phyloP scores from a whole-genome alignment of 148 eudicot genomes.

The Camellia granthamiana region DNA sequence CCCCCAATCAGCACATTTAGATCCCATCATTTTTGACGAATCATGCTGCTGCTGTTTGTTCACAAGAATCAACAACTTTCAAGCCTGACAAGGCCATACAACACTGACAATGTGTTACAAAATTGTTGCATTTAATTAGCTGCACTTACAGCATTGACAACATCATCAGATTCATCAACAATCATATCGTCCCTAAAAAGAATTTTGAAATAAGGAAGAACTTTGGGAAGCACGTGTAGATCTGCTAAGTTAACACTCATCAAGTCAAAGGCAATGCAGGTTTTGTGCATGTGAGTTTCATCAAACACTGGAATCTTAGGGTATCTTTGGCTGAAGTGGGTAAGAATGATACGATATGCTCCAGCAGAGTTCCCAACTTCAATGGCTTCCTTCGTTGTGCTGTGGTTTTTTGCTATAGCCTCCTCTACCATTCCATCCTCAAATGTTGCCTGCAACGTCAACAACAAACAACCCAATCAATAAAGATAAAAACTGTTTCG shows the following conservation, averaged over 20 bases:
- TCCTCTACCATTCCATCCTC: conserved; percentile 84
- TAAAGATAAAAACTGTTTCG: background rate
- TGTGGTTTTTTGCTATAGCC: conserved; percentile 91
- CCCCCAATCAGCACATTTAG: too few relatives aligned
- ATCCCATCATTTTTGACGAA: too few relatives aligned
- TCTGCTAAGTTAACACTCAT: conserved; percentile 93
- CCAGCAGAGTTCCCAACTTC: conserved; percentile 79
- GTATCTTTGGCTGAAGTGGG: conserved; percentile 96
- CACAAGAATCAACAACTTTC: too few relatives aligned
- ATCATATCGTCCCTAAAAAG: conserved; percentile 67
- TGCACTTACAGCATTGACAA: conserved; percentile 29
- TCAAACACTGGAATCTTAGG: conserved; percentile 91
- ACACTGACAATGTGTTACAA: too few relatives aligned
- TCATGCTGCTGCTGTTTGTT: too few relatives aligned
- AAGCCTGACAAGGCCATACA: too few relatives aligned
- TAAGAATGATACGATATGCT: conserved; percentile 77
- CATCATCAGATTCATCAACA: conserved; percentile 67
- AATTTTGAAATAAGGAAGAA: conserved; percentile 71
- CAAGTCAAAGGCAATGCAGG: conserved; percentile 87
- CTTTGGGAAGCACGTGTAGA: conserved; percentile 65
- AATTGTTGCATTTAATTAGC: conserved; percentile 14
- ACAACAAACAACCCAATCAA: background rate
- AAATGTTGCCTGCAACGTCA: conserved; percentile 74
- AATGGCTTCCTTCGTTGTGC: conserved; percentile 87
- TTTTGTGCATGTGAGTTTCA: conserved; percentile 69